Conservation (phyloP, 257 asterid genomes). For the Linderniella brevidens region DNA sequence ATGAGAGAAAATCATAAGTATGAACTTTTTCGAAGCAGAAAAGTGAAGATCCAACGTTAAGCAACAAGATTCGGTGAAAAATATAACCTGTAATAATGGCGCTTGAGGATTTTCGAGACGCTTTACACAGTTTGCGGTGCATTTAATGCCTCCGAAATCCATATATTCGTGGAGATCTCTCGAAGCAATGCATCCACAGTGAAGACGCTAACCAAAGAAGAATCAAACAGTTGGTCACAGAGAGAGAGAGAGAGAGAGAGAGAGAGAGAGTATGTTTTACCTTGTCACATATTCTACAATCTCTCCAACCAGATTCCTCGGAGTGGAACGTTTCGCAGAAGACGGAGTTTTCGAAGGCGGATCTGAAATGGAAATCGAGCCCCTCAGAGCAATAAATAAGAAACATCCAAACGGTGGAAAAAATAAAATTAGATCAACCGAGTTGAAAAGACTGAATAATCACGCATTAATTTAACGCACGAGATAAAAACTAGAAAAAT, state of each 20-base stretch:
- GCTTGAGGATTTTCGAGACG: slow-evolving; percentile 32
- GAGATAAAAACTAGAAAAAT: too few relatives aligned
- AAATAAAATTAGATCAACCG: slow-evolving; percentile 7
- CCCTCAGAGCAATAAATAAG: slow-evolving; percentile 12
- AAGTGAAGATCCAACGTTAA: too few relatives aligned
- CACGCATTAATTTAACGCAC: too few relatives aligned
- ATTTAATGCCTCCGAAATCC: slow-evolving; percentile 83
- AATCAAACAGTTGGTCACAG: too few relatives aligned
- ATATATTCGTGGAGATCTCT: slow-evolving; percentile 47
- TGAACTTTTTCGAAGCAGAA: too few relatives aligned
- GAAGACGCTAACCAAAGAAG: slow-evolving; percentile 35
- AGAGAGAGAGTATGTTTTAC: slow-evolving; percentile 11
- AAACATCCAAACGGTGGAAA: slow-evolving; percentile 8
- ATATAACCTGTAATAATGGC: slow-evolving; percentile 38
- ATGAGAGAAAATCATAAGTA: too few relatives aligned
- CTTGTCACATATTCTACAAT: slow-evolving; percentile 74
- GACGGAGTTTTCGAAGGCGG: slow-evolving; percentile 54
- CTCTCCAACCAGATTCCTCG: slow-evolving; percentile 90
- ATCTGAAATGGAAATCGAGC: slow-evolving; percentile 26
- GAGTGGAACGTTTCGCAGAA: slow-evolving; percentile 69
- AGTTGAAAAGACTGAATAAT: slow-evolving; percentile 1
- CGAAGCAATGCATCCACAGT: slow-evolving; percentile 92
- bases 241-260: slow-evolving; percentile 6
- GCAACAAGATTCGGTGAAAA: neutral
- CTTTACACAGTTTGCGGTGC: slow-evolving; percentile 42